phyloP scores from a whole-genome alignment of 495 filamentous ascomycete genomes.

The Penicillium parvum region DNA sequence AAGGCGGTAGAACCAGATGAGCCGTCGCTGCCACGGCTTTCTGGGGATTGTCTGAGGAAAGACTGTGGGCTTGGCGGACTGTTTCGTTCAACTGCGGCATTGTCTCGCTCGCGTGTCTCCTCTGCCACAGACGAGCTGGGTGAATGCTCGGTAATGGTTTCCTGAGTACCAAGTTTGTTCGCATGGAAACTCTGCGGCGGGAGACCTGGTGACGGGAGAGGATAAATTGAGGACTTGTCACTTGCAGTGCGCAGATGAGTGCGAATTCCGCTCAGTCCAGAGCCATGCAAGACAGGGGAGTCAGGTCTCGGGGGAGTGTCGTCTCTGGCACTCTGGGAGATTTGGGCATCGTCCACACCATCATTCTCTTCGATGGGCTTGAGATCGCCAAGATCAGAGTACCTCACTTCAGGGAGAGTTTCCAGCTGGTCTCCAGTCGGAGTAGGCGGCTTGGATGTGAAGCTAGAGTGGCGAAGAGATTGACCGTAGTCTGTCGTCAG shows the following conservation, averaged over 20 bases:
- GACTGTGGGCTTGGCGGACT: conserved; percentile 6
- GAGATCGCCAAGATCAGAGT: conserved; percentile 40
- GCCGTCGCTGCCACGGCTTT: conserved; percentile 16
- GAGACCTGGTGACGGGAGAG: conserved; percentile 40
- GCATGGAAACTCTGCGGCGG: conserved; percentile 9
- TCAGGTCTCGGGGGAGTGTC: conserved; percentile 49
- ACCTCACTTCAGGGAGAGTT: conserved; percentile 39
- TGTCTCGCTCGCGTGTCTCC: background rate
- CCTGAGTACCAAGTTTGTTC: background rate
- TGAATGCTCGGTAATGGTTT: background rate
- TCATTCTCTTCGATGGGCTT: conserved; percentile 42
- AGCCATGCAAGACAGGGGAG: conserved; percentile 73
- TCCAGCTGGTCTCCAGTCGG: conserved; percentile 25
- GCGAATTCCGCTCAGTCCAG: conserved; percentile 61
- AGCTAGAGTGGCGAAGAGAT: conserved; percentile 25
- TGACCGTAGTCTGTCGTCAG: conserved; percentile 28
- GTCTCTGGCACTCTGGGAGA: conserved; percentile 4
- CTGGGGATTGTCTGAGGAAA: conserved; percentile 7
- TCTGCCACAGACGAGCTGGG: background rate
- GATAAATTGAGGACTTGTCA: conserved; percentile 73
- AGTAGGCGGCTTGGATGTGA: conserved; percentile 27
- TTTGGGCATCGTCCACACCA: conserved; percentile 5
- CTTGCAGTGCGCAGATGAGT: conserved; percentile 83
- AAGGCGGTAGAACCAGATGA: conserved; percentile 7
- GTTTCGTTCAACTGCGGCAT: conserved; percentile 6